Evolutionary conservation across 2,329 filamentous ascomycete species (phyloP).

Genomic region (Hyphodiscus sp.): DNA sequence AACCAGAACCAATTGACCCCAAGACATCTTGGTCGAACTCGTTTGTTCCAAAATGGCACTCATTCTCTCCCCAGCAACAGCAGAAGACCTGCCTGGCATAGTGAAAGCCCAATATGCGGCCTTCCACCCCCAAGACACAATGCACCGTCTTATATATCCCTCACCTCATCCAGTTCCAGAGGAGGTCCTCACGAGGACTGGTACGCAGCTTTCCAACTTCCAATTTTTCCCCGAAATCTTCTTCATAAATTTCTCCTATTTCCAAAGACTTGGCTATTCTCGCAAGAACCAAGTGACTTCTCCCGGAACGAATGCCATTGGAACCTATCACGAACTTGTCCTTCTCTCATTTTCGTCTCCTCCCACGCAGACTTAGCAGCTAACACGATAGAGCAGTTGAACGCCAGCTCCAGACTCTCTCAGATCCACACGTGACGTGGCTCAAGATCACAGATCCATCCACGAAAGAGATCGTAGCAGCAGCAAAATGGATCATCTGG

Average conservation of each 20-base stretch:
- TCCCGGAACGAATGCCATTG: too few species aligned
- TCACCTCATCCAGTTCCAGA: not conserved
- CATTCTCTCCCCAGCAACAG: not conserved
- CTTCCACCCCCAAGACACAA: not conserved
- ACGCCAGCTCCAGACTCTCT: not conserved
- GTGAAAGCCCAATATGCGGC: not conserved
- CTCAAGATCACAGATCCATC: not conserved
- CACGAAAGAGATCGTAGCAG: not conserved
- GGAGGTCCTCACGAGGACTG: not conserved
- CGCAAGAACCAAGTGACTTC: too few species aligned
- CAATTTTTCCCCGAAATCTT: too few species aligned
- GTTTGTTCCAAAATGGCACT: not conserved
- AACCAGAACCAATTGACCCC: not conserved
- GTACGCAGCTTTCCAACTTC: too few species aligned
- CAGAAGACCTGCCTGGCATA: not conserved
- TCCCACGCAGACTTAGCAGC: too few species aligned
- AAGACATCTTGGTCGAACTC: not conserved
- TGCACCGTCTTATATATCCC: not conserved
- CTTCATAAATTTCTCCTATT: too few species aligned
- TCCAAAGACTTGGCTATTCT: too few species aligned
- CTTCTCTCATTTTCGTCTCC: too few species aligned
- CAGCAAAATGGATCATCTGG: conserved; percentile 9
- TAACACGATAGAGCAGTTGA: not conserved
- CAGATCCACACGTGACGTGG: not conserved
- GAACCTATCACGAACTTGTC: too few species aligned